Conservation (phyloP, 2,329 filamentous ascomycete species). For the Alternaria sp. region DNA sequence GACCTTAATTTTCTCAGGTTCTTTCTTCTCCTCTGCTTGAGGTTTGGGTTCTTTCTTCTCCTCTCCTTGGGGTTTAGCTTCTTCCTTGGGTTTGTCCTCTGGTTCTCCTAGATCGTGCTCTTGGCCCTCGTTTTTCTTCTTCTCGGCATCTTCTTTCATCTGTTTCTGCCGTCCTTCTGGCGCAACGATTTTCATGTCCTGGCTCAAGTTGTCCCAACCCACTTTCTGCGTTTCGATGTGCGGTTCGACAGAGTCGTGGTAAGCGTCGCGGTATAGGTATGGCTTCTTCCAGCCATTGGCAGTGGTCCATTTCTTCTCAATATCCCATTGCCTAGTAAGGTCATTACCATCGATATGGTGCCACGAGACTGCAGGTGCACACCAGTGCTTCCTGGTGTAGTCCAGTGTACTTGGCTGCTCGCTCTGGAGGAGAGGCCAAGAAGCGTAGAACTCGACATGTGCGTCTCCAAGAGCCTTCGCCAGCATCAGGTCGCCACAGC, state of each 20-base stretch:
- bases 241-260: conserved; percentile 41
- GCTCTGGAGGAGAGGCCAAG: conserved; percentile 55
- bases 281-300: conserved; percentile 44
- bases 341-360: conserved; percentile 38
- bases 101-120: background rate
- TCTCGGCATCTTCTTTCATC: conserved; percentile 20
- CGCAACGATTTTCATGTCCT: conserved; percentile 30
- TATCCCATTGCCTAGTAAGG: conserved; percentile 41
- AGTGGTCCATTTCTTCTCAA: conserved; percentile 45
- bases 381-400: conserved; percentile 54
- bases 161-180: conserved; percentile 24
- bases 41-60: background rate
- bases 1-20: background rate
- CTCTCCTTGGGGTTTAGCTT: conserved; percentile 1
- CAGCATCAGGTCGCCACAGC: conserved; percentile 51
- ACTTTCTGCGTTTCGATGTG: conserved; percentile 35
- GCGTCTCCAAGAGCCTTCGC: conserved; percentile 46
- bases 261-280: conserved; percentile 47
- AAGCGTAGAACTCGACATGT: conserved; percentile 47
- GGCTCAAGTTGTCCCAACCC: conserved; percentile 48
- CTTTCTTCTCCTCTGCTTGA: background rate
- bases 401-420: conserved; percentile 52
- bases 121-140: conserved; percentile 2
- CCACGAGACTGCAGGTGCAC: conserved; percentile 52
- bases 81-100: background rate